These are phyloP conservation scores for Phanerochaete sordida DNA, from an alignment of 768 basidiomycete genomes.

Conservation along the genomic window DNA sequence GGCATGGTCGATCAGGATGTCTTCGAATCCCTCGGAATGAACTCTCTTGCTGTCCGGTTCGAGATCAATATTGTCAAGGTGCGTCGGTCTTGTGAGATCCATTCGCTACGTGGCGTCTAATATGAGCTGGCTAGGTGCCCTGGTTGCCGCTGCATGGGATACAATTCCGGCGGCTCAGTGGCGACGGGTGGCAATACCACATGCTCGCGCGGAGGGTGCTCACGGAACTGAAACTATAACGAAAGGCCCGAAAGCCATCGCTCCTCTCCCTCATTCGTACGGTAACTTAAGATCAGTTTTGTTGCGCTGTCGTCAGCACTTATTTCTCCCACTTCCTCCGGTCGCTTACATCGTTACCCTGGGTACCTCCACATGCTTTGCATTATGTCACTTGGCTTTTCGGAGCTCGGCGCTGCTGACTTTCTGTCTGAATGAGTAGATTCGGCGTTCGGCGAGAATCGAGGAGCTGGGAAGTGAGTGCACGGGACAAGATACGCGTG, in stretches of 20 bases:
- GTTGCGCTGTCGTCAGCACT: constrained; percentile 6
- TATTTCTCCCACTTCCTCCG: constrained; percentile 3
- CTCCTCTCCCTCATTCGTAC: background rate
- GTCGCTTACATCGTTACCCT: constrained; percentile 1
- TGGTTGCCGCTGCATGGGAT: constrained; percentile 92
- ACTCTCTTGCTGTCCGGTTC: constrained; percentile 85
- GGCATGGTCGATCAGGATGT: constrained; percentile 64
- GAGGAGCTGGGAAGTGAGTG: background rate
- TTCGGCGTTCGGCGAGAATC: background rate
- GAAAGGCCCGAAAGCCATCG: constrained; percentile 5
- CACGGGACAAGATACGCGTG: background rate
- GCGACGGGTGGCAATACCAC: constrained; percentile 97
- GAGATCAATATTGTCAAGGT: constrained; percentile 98
- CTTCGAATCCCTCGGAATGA: constrained; percentile 73
- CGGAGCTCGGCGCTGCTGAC: background rate
- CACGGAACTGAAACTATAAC: constrained; percentile 80
- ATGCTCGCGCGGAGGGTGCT: constrained; percentile 88
- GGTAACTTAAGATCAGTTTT: constrained; percentile 5
- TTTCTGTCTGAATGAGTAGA: background rate
- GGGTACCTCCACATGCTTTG: constrained; percentile 3
- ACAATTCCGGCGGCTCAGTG: constrained; percentile 87
- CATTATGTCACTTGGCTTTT: background rate
- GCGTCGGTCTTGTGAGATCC: constrained; percentile 23
- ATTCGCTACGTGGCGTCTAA: background rate
- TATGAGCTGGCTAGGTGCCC: constrained; percentile 60